A percentile compares a stretch with the other conserved stretches of the same genome.
These are phyloP conservation scores for Phylloporus sp. DNA, from an alignment of 768 basidiomycete genomes.

Conservation along the genomic window DNA sequence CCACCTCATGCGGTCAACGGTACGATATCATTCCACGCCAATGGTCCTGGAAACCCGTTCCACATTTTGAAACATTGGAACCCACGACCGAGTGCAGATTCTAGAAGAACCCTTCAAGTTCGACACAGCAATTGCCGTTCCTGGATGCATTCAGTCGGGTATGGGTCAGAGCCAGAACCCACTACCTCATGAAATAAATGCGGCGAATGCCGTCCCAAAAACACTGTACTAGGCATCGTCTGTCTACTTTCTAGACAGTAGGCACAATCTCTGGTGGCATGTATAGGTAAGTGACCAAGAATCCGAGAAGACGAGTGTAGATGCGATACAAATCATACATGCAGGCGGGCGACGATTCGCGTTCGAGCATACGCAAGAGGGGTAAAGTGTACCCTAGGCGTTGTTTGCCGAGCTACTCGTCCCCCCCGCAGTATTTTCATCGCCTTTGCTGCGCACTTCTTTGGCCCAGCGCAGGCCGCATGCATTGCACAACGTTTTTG, in stretches of 20 bases:
- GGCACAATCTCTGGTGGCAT: slow-evolving; percentile 7
- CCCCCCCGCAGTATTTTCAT: slow-evolving; percentile 29
- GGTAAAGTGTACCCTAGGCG: slow-evolving; percentile 8
- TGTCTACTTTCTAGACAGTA: slow-evolving; percentile 8
- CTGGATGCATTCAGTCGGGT: not conserved
- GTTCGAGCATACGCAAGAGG: not conserved
- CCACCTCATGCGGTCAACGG: no score
- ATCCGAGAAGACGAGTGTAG: slow-evolving; percentile 14
- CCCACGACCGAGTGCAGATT: not conserved
- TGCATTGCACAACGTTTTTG: slow-evolving; percentile 97
- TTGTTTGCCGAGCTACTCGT: slow-evolving; percentile 17
- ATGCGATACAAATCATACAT: slow-evolving; percentile 4
- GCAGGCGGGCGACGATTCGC: not conserved
- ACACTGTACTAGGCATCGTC: not conserved
- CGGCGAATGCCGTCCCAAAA: not conserved
- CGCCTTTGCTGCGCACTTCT: slow-evolving; percentile 45
- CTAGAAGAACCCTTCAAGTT: not conserved
- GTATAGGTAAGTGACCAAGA: slow-evolving; percentile 11
- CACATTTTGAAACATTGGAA: not conserved
- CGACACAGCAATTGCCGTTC: not conserved
- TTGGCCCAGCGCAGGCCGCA: slow-evolving; percentile 96
- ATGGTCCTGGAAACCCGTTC: not conserved
- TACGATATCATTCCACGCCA: no score
- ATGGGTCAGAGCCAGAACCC: not conserved
- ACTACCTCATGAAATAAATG: slow-evolving; percentile 5